Base-by-base conservation (phyloP, 1,284 basidiomycete genomes). In the Malassezia caprae region DNA sequence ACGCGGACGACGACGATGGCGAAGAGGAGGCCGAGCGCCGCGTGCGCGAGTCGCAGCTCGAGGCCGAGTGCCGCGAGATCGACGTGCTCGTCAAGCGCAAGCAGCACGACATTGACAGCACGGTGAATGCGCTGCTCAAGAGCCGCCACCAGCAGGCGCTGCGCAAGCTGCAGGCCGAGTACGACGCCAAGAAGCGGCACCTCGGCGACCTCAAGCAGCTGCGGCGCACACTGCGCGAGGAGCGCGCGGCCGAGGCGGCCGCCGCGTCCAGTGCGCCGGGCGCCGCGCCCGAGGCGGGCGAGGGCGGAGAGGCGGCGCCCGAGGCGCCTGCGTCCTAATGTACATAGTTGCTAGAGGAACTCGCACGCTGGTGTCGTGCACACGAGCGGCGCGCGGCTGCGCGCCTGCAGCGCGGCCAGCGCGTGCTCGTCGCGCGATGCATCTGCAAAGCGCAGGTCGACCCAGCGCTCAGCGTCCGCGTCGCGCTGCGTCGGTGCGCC, bases 21-120 rank as follows among this genome's bases (percentile, higher is more conserved):
- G 64, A 68, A 53, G 63, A 65, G 43, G 72, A 74, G 45, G 65
- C 58, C 4, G 60, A 63, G 32, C 57, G 58, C 32, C 59, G 70
- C 3, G 68, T 71, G 17, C 64, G 72, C 42, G 68, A 72, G 55
- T 61, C 64, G 26, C 72, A 74, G 53, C 60, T 74, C 19, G 72
- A 72, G 51, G 69, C 68, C 3, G 70, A 73, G 43, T 71, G 67
- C 42, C 58, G 62, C 27, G 72, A 74, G 51, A 72, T 74, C 49
- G 72, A 74, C 40, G 63, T 61, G 31, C 59, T 72, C 28, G 63
- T 74, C 19, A 64, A 62, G 35, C 56, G 65, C 11, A 73, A 72
- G 58, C 65, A 68, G 60, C 58, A 62, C 35, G 72, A 74, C 27
- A 63, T 68, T 12, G 69, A 73, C 15, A 59, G 64, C 27, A 68